Percentiles rank a stretch among this genome's conserved stretches.
Evolutionary conservation across 2,329 filamentous ascomycete species (phyloP).

Genomic region (Talaromyces sp.): DNA sequence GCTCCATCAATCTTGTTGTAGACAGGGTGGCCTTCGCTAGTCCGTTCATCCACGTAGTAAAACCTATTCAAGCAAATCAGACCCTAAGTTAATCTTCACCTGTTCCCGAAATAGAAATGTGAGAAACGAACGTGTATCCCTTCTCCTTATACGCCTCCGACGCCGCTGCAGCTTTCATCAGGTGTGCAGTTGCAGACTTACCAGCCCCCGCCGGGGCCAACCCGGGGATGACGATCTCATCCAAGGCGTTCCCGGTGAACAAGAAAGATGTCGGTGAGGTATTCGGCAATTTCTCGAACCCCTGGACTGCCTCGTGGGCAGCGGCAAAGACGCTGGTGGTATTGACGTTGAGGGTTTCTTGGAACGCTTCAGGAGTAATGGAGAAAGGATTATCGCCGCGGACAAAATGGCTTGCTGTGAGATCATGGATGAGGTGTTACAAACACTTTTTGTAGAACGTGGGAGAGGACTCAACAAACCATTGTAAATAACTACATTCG

Average conservation of each 20-base stretch:
- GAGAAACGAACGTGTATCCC: background rate
- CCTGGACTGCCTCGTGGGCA: background rate
- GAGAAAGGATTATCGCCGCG: background rate
- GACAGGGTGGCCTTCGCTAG: background rate
- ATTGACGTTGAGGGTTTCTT: constrained; percentile 10
- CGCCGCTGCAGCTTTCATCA: background rate
- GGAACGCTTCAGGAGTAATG: background rate
- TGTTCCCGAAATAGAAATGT: no score
- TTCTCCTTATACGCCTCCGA: background rate
- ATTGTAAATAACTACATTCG: constrained; percentile 38
- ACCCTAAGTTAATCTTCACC: no score
- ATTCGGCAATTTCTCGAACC: background rate
- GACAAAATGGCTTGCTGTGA: background rate
- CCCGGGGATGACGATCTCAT: background rate
- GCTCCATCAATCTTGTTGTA: background rate
- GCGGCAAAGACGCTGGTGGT: background rate
- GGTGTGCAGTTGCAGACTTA: background rate
- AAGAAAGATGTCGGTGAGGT: background rate
- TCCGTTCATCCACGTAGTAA: constrained; percentile 5
- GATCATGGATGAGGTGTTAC: background rate
- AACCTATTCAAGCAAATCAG: background rate
- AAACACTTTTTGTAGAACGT: no score
- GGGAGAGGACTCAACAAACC: background rate
- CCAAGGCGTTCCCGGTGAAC: background rate
- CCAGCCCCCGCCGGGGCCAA: background rate